Evolutionary conservation across 768 basidiomycete genomes (phyloP).

Genomic region (Atractiella rhizophila): DNA sequence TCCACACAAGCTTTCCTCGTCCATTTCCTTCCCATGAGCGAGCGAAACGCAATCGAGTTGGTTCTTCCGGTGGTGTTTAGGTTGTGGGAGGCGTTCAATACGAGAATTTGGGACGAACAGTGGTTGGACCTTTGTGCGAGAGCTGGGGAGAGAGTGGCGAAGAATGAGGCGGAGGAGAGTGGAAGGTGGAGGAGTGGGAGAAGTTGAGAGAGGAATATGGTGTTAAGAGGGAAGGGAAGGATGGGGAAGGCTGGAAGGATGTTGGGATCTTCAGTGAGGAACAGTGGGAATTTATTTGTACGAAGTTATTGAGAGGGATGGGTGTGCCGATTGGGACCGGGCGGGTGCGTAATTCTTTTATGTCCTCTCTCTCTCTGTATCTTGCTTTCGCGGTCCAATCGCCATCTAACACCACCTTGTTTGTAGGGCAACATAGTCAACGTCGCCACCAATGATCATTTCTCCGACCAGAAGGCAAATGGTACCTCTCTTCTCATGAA

Average conservation of each 20-base stretch:
- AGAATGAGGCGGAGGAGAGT: slow-evolving; percentile 11
- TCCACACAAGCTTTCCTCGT: slow-evolving; percentile 63
- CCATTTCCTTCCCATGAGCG: slow-evolving; percentile 59
- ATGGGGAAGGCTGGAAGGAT: slow-evolving; percentile 41
- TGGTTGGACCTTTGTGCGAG: slow-evolving; percentile 45
- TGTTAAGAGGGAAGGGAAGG: slow-evolving; percentile 22
- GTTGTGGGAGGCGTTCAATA: slow-evolving; percentile 68
- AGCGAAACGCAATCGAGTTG: no score
- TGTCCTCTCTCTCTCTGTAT: no score
- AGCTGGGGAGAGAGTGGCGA: slow-evolving; percentile 7
- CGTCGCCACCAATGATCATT: not conserved
- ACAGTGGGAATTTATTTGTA: slow-evolving; percentile 67
- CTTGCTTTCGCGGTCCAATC: no score
- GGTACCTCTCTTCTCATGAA: slow-evolving; percentile 41
- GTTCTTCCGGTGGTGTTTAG: no score
- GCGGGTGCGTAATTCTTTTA: no score
- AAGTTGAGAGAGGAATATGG: slow-evolving; percentile 26
- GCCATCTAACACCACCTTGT: not conserved
- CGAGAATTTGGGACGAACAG: slow-evolving; percentile 67
- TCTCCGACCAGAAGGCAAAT: slow-evolving; percentile 40
- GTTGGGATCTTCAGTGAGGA: slow-evolving; percentile 61
- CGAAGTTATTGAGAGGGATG: slow-evolving; percentile 39
- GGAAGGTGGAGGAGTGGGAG: slow-evolving; percentile 34
- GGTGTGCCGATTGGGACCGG: slow-evolving; percentile 2
- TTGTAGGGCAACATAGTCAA: no score